A percentile compares a stretch with the other conserved stretches of the same genome.
Evolutionary conservation across 1,139 yeast genomes (phyloP).

Genomic region (Hansenula lynferdii): DNA sequence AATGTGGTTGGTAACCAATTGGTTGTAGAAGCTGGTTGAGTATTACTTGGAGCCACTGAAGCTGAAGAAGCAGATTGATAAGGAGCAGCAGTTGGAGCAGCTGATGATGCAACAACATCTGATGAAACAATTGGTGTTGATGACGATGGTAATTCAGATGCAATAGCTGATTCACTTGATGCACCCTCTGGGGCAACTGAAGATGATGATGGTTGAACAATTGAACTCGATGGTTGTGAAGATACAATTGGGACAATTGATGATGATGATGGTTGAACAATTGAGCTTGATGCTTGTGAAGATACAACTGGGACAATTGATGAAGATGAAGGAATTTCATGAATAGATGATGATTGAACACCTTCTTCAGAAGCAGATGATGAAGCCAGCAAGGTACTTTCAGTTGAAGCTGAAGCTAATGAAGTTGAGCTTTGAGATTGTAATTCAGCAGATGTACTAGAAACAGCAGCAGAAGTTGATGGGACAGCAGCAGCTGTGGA

Average conservation of each 20-base stretch:
- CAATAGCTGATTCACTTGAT: not conserved
- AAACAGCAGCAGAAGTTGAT: slow-evolving; percentile 3
- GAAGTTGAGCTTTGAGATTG: not conserved
- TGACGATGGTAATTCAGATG: not conserved
- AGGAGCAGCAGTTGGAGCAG: not conserved
- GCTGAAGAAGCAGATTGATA: not conserved
- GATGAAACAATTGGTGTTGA: slow-evolving; percentile 3
- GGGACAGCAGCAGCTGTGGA: not conserved
- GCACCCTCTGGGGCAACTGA: not conserved
- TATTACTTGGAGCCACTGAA: slow-evolving; percentile 5
- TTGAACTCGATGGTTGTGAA: not conserved
- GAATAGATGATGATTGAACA: slow-evolving; percentile 2
- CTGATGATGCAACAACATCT: not conserved
- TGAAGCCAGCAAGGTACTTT: not conserved
- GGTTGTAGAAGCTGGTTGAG: slow-evolving; percentile 3
- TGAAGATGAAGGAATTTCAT: slow-evolving; percentile 2
- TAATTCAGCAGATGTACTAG: too few species aligned
- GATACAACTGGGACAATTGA: slow-evolving; percentile 7
- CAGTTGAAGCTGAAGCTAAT: not conserved
- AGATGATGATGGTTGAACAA: slow-evolving; percentile 3
- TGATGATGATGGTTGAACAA: not conserved
- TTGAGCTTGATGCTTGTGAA: not conserved
- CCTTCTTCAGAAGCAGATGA: slow-evolving; percentile 1
- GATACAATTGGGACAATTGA: not conserved
- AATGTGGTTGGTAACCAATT: slow-evolving; percentile 4